Conservation (phyloP, 805 yeast genomes). For the Kuraishia borneana region DNA sequence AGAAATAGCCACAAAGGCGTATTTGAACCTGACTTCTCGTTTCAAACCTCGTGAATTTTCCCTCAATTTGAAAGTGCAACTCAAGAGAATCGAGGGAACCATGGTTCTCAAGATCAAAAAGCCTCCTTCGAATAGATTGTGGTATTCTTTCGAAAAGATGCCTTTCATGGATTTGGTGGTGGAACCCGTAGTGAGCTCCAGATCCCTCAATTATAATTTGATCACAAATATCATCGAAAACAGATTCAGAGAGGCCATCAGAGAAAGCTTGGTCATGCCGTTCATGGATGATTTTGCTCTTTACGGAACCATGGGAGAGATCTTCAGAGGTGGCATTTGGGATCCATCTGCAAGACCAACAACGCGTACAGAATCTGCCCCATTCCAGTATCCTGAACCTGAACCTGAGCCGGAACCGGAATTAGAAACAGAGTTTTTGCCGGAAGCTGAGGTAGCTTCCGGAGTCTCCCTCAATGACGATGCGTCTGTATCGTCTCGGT, state of each 20-base stretch:
- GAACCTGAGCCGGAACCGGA: not conserved
- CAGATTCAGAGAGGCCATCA: conserved; percentile 67
- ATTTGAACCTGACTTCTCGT: conserved; percentile 62
- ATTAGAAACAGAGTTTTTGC: not conserved
- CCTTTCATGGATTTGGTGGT: conserved; percentile 67
- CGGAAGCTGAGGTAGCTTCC: not conserved
- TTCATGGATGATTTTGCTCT: conserved; percentile 81
- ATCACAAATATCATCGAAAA: conserved; percentile 73
- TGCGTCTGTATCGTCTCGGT: conserved; percentile 1
- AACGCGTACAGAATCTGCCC: not conserved
- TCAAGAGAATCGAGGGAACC: conserved; percentile 66
- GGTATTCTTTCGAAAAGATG: conserved; percentile 81
- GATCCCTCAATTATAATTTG: conserved; percentile 67
- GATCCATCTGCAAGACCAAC: conserved; percentile 27
- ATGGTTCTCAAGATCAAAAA: conserved; percentile 63
- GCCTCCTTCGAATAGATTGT: conserved; percentile 82
- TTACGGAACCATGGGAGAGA: conserved; percentile 50
- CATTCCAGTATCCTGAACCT: not conserved
- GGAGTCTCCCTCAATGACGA: not conserved
- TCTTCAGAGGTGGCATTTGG: conserved; percentile 94
- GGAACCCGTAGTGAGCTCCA: conserved; percentile 86
- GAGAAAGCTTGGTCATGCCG: conserved; percentile 74
- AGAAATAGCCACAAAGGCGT: conserved; percentile 72
- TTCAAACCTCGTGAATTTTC: conserved; percentile 68
- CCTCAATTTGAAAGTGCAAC: conserved; percentile 55